These are phyloP conservation scores for Acanthamoeba healyi DNA, from an alignment of 208 protist genomes.

Conservation along the genomic window DNA sequence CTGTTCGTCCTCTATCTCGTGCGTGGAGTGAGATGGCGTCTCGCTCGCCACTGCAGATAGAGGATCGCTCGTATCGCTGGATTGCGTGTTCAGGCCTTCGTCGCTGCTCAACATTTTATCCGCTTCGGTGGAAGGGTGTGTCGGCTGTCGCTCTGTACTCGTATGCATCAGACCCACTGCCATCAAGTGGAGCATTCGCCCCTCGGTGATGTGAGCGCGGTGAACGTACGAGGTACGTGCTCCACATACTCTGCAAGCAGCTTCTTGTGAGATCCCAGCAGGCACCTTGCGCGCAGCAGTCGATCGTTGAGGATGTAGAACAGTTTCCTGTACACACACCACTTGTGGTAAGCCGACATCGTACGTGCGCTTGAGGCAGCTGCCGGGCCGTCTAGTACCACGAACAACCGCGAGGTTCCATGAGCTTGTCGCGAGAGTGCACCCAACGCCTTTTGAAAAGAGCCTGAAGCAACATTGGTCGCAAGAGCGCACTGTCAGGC, in stretches of 20 bases:
- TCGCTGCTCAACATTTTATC: no score
- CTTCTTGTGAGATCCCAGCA: not conserved
- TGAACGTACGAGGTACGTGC: not conserved
- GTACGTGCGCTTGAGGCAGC: no score
- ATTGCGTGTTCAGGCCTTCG: no score
- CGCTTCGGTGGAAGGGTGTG: no score
- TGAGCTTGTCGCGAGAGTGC: conserved; percentile 16
- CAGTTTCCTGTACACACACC: not conserved
- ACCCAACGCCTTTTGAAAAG: conserved; percentile 15
- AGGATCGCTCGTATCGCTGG: no score
- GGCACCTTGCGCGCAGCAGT: not conserved
- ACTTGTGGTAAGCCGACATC: not conserved
- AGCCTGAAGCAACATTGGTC: not conserved
- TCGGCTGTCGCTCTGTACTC: no score
- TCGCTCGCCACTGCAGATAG: no score
- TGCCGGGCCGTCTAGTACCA: not conserved
- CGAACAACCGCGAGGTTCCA: not conserved
- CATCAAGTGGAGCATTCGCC: no score
- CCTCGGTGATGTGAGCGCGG: no score
- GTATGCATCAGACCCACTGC: not conserved
- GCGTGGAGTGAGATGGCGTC: no score
- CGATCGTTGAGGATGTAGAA: conserved; percentile 24
- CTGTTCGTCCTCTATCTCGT: not conserved
- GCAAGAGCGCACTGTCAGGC: no score
- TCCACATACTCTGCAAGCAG: not conserved